Base-by-base conservation (phyloP, 768 basidiomycete species). In the Hirschioporus abietinus region DNA sequence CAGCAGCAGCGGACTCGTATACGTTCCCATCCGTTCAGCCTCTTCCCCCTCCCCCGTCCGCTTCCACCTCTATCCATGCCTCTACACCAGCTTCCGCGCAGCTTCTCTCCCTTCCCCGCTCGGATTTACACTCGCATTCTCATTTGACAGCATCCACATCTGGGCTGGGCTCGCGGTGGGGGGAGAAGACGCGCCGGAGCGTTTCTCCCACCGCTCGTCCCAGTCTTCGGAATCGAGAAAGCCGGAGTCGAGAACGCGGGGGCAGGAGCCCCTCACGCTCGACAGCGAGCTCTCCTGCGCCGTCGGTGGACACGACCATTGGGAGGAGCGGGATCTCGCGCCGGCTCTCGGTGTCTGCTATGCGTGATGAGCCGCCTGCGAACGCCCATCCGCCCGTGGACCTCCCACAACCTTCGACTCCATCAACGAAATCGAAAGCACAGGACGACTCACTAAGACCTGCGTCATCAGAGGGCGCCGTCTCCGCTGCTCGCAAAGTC, bases 181-280 rank as follows among this genome's bases (percentile, higher is more conserved):
- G 36, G 63, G 57, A 63, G 57, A n/a, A 20, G 61, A 52, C 64
- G 63, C 62, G 24, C 61, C 66, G 76, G 64, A 71, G 67, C 69
- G 77, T 6, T 81, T 84, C 23, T 67, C 75, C 59, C 72, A 72
- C 57, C 75, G 79, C 61, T 72, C 74, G 63, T 74, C 75, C 18
- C 76, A 80, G 0, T 84, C 84, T 12, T 82, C 84, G 6, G 77
- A 75, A 5, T 78, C 80, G 76, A 2, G 27, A 36, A 26, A 27
- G 63, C 27, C 6, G 36, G 36, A 18, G 27, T 12, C 36, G 63
- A 17, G 26, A 27, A 4, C 9, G 36, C 4, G 24, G 17, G 3
- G 15, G 27, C 63, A 34, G 63, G 63, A 24, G 35, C 30, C 35
- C 10, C 58, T 65, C 64, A 12, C 57, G 60, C 60, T 25, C 60